A percentile compares a stretch with the other conserved stretches of the same genome.
These are phyloP conservation scores for Hypoxylon sp. DNA, from an alignment of 2,329 filamentous ascomycete species.

Conservation along the genomic window DNA sequence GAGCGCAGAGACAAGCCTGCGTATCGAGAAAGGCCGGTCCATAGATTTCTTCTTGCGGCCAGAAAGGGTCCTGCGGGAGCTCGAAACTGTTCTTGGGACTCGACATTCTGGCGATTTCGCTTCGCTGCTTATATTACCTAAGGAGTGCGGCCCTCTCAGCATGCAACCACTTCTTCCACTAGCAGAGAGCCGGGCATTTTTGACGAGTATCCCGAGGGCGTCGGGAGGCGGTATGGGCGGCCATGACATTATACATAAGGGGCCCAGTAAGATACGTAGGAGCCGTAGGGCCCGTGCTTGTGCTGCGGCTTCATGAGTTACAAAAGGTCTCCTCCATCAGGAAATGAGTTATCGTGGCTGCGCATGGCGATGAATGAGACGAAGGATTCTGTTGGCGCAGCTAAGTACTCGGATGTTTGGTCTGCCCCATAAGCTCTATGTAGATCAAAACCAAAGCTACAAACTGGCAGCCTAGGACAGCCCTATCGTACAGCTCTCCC, in stretches of 20 bases:
- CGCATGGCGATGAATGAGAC: conserved; percentile 36
- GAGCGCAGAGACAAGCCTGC: conserved; percentile 58
- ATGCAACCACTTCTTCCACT: conserved; percentile 17
- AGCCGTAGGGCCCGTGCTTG: conserved; percentile 28
- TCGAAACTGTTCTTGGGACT: conserved; percentile 10
- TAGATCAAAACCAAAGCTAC: conserved; percentile 8
- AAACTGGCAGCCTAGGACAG: conserved; percentile 15
- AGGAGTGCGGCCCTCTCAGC: conserved; percentile 9
- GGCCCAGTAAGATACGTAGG: background rate
- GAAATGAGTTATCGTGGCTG: conserved; percentile 41
- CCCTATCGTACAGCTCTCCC: conserved; percentile 18
- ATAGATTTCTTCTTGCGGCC: conserved; percentile 51
- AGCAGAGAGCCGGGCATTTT: conserved; percentile 3
- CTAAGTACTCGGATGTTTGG: conserved; percentile 19
- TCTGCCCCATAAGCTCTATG: conserved; percentile 12
- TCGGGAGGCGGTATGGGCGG: conserved; percentile 10
- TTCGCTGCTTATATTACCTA: conserved; percentile 13
- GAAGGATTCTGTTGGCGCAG: conserved; percentile 27
- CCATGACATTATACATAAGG: conserved; percentile 37
- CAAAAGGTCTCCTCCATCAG: conserved; percentile 18
- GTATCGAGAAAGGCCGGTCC: conserved; percentile 60
- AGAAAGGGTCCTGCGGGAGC: conserved; percentile 58
- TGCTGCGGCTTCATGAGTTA: conserved; percentile 29
- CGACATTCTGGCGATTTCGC: conserved; percentile 30
- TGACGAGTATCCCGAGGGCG: conserved; percentile 18